Evolutionary conservation across 1,284 basidiomycete species (phyloP), one percentile per base, ranked within the genome.

Genomic region (Moesziomyces globuligerus): DNA sequence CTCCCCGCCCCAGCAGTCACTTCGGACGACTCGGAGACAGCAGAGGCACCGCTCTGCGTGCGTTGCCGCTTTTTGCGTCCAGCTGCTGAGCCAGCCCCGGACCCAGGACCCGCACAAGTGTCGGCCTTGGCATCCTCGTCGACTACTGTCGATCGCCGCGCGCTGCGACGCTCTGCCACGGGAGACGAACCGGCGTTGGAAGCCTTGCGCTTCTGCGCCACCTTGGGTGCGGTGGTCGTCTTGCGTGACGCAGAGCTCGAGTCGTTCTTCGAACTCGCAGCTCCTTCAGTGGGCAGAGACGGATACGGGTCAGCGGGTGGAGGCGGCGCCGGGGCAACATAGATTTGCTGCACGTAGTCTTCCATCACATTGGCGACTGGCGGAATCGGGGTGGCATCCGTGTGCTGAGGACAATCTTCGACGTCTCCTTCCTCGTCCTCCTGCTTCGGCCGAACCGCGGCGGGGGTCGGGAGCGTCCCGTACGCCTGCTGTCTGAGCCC

Each of bases 301-400:
- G n/a, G n/a, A n/a, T n/a, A n/a, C n/a, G n/a, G n/a, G n/a, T n/a
- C n/a, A n/a, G n/a, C n/a, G n/a, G 38, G 15, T 9, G 55, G 20
- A 7, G 57, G 26, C 8, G 44, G 54, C 4, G 49, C 51, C 17
- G 58, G 40, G 13, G 65, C 60, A 0, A 58, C 43, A 23, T 73
- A 72, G 37, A 61, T 46, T 8, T 72, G 70, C 21, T 56, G 59
- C 15, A 52, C 44, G 39, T 73, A 65, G 46, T 76, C 75, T 52
- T 73, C 69, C 54, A 76, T 57, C 13, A 69, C 20, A 40, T 74
- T 76, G 28, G 32, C 18, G 2, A 71, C 41, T 3, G 56, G 67
- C 36, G 57, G 32, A 7, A 34, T 17, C 1, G 15, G 2, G 7
- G 15, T 39, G 23, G 25, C 26, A 4, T 18, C 25, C 7, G 34